A percentile compares a stretch with the other conserved stretches of the same genome.
Evolutionary conservation across 2,329 filamentous ascomycete species (phyloP).

Genomic region (Pseudophaeomoniella oleicola): DNA sequence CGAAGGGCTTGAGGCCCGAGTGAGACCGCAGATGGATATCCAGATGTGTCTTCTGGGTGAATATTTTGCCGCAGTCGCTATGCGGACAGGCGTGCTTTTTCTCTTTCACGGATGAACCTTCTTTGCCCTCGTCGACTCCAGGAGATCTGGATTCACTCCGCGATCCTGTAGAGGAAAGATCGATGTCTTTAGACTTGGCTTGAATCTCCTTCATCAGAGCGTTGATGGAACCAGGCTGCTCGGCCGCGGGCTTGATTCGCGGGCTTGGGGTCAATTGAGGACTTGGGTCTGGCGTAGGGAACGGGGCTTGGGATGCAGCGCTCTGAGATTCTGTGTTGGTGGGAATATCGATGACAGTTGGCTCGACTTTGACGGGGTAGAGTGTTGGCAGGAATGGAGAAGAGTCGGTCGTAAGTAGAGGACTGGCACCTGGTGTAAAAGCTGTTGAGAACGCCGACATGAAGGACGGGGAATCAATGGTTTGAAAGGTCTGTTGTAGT

Average conservation of each 20-base stretch:
- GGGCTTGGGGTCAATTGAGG: not conserved
- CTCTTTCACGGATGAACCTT: conserved; percentile 1
- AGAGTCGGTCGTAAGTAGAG: not conserved
- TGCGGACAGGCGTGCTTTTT: conserved; percentile 63
- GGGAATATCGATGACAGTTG: not conserved
- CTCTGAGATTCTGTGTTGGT: not conserved
- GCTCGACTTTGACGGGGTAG: not conserved
- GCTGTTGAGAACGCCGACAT: not conserved
- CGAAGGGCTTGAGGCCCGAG: conserved; percentile 80
- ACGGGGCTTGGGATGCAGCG: not conserved
- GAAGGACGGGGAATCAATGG: not conserved
- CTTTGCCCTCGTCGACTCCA: too few species aligned
- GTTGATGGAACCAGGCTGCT: not conserved
- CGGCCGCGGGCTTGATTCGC: not conserved
- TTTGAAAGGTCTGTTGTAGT: not conserved
- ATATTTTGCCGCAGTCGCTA: conserved; percentile 63
- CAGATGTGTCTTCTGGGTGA: conserved; percentile 83
- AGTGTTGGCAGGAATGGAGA: not conserved
- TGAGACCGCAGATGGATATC: conserved; percentile 81
- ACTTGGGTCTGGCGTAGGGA: not conserved
- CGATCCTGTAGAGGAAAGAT: not conserved
- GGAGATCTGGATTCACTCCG: too few species aligned
- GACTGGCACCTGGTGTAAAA: not conserved
- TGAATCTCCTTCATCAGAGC: not conserved
- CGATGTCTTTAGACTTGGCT: not conserved